Percentiles rank a stretch among this genome's conserved stretches.
Conservation (phyloP, 1,284 basidiomycete genomes). For the Tilletia indica region DNA sequence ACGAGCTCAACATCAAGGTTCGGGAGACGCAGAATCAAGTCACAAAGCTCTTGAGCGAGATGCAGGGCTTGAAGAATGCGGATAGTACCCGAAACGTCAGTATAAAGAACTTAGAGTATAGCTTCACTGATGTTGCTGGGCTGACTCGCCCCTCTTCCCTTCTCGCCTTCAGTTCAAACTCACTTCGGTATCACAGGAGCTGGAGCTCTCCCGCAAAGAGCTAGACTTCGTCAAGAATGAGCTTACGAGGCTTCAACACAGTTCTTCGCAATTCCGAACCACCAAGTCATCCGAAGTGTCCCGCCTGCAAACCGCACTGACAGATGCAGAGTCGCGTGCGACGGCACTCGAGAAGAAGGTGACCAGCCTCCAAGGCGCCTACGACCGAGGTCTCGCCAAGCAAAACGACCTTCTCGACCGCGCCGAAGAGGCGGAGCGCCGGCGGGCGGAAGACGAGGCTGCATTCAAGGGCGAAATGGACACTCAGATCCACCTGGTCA, state of each 20-base stretch:
- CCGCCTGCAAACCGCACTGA: slow-evolving; percentile 71
- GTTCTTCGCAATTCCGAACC: slow-evolving; percentile 40
- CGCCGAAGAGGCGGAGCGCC: slow-evolving; percentile 69
- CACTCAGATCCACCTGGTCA: slow-evolving; percentile 69
- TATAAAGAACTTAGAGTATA: not conserved
- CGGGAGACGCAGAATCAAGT: slow-evolving; percentile 45
- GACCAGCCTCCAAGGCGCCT: slow-evolving; percentile 68
- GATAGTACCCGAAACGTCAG: slow-evolving; percentile 42
- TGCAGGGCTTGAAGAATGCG: slow-evolving; percentile 40
- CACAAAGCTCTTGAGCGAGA: slow-evolving; percentile 35
- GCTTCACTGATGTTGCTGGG: too few relatives aligned
- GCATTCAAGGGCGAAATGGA: slow-evolving; percentile 73
- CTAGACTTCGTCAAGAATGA: slow-evolving; percentile 62
- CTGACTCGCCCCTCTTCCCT: not conserved
- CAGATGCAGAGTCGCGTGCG: slow-evolving; percentile 67
- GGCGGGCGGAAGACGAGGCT: slow-evolving; percentile 74
- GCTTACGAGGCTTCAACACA: slow-evolving; percentile 41
- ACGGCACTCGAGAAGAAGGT: slow-evolving; percentile 67
- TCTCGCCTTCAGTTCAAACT: slow-evolving; percentile 67
- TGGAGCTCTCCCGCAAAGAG: slow-evolving; percentile 71
- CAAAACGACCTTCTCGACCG: slow-evolving; percentile 70
- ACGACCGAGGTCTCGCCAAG: slow-evolving; percentile 68
- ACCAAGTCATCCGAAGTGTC: slow-evolving; percentile 49
- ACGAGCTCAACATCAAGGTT: slow-evolving; percentile 60
- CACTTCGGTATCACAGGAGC: slow-evolving; percentile 74